Conservation (phyloP, 768 basidiomycete species). For the Suillus subluteus region DNA sequence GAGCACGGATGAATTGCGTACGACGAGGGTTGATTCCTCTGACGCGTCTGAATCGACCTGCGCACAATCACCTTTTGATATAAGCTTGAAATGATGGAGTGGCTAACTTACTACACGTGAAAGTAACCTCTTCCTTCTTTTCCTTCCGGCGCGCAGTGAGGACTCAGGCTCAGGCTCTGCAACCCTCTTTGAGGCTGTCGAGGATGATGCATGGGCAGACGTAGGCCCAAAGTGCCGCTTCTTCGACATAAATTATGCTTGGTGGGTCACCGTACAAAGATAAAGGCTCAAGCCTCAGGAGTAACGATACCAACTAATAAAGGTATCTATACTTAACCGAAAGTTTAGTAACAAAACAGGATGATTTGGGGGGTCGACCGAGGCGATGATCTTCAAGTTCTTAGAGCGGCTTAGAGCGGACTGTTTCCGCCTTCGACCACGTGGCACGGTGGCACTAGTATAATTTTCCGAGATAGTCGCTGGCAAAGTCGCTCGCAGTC, state of each 20-base stretch:
- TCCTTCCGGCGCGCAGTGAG: background rate
- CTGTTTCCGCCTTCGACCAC: constrained; percentile 5
- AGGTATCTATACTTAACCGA: background rate
- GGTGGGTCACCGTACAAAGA: background rate
- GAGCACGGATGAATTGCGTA: background rate
- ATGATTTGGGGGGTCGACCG: constrained; percentile 5
- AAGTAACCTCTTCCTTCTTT: constrained; percentile 4
- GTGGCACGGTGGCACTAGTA: constrained; percentile 3
- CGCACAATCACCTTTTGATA: background rate
- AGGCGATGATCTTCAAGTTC: background rate
- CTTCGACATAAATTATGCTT: constrained; percentile 3
- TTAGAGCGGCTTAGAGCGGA: too few relatives aligned
- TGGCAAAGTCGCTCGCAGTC: background rate
- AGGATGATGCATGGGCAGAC: background rate
- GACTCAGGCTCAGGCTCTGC: background rate
- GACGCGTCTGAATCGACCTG: constrained; percentile 6
- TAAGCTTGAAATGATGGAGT: background rate
- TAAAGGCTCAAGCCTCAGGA: constrained; percentile 7
- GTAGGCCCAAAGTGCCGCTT: constrained; percentile 1
- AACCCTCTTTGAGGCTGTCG: background rate
- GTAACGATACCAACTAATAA: constrained; percentile 4
- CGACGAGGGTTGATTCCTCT: background rate
- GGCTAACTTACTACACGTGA: constrained; percentile 7
- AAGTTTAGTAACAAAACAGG: constrained; percentile 4
- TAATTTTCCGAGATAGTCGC: background rate